Evolutionary conservation across 75 land plant genomes (phyloP), one percentile per base, ranked within the genome.

Genomic region (Isoetes taiwanensis): DNA sequence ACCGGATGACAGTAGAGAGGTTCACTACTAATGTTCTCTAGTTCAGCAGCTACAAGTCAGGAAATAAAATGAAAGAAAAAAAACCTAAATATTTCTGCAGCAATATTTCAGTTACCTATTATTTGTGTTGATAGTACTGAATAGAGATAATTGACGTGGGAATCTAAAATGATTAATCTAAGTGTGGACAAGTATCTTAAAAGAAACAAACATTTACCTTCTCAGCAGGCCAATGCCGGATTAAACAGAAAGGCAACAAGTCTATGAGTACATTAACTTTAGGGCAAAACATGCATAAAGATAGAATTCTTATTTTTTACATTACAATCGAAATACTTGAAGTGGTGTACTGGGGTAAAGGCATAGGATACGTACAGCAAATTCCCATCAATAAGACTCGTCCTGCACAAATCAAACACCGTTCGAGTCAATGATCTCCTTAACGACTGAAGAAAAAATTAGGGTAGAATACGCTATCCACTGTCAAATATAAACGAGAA

Each of bases 311-410:
- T 10, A 35, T 38, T 20, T 38, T 32, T 25, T 11, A 40, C 8
- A 54, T 11, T 11, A 54, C 14, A 27, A 0, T 19, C 16, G 2
- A 34, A 28, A 37, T 9, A 10, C 65, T 25, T 25, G 17, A 6
- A 23, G 1, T 19, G 30, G n/a, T n/a, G 26, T 1, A 37, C 24
- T 23, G 17, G 0, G 55, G 2, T 1, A 25, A 56, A 11, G 32
- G 40, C 26, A 42, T 12, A 2, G 25, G 0, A 28, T 30, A 30
- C 70, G 59, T 60, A 67, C 70, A 67, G 16, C 56, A 67, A 34
- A 53, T 67, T 67, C 30, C 70, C 70, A 52, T 67, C 70, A 12
- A 48, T 26, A 59, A 67, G 55, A 27, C 23, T 5, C 23, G 43
- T n/a, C 34, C 70, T 67, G 70, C 11, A 43, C 34, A 31, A 34